Conservation (phyloP, 139 green algal genomes). For the Auxenochlorella pyrenoidosa region DNA sequence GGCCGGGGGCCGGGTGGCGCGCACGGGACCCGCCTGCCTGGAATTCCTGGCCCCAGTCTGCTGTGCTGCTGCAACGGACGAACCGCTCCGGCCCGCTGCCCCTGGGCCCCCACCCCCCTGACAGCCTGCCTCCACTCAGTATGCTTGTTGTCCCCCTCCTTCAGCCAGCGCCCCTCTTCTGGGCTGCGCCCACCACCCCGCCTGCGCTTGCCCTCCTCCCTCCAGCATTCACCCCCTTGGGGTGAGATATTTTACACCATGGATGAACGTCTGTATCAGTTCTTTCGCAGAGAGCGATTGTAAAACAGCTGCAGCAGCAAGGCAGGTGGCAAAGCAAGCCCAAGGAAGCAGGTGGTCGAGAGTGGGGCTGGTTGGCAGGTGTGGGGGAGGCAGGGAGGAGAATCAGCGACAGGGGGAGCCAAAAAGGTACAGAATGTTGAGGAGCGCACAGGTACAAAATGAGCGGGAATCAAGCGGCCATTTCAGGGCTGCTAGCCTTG, state of each 20-base stretch:
- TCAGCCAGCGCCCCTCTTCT: neutral
- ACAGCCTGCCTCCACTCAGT: neutral
- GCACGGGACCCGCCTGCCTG: too few species aligned
- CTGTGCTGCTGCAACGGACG: neutral
- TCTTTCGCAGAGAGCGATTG: constrained; percentile 14
- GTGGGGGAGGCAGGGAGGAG: neutral
- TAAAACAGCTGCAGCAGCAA: neutral
- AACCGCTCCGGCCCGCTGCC: neutral
- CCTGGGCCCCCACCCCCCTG: neutral
- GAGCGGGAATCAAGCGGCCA: neutral
- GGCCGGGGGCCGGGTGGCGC: too few species aligned
- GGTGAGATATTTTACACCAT: too few species aligned
- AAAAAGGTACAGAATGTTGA: neutral
- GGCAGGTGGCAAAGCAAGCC: neutral
- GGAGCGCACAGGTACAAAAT: neutral
- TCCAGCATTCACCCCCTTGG: neutral
- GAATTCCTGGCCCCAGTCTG: too few species aligned
- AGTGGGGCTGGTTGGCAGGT: neutral
- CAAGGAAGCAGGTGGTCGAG: neutral
- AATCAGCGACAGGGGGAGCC: neutral
- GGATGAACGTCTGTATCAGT: constrained; percentile 12
- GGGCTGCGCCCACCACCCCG: neutral
- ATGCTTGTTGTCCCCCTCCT: neutral
- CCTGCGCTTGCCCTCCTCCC: neutral
- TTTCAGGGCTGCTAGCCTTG: constrained; percentile 35